phyloP scores from a whole-genome alignment of 202 grass and related monocot species.

The Miscanthus sacchariflorus region DNA sequence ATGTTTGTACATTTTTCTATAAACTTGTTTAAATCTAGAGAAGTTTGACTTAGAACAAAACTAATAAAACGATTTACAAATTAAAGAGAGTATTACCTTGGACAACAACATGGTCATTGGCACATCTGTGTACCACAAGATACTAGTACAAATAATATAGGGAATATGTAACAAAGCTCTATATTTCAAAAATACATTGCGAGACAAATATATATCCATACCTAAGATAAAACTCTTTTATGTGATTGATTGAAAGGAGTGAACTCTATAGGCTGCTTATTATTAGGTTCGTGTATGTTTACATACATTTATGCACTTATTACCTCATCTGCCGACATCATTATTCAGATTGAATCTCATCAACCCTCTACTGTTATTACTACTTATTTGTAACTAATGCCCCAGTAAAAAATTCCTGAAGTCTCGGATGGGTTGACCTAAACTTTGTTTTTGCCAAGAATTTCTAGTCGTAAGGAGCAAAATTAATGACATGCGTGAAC shows the following conservation, averaged over 20 bases:
- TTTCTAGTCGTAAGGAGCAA: neutral
- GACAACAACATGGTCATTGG: no score
- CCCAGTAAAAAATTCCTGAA: neutral
- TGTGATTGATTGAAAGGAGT: neutral
- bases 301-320: neutral
- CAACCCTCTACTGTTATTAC: neutral
- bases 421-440: neutral
- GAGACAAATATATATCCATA: neutral
- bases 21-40: no score
- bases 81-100: no score
- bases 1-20: no score
- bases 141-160: no score
- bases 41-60: no score
- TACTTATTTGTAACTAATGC: neutral
- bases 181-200: no score
- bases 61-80: no score
- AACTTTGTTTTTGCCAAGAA: neutral
- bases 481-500: neutral
- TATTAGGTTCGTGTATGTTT: neutral
- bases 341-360: neutral
- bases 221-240: neutral
- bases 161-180: no score
- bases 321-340: neutral
- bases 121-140: no score
- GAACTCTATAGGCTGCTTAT: neutral